Evolutionary conservation across 331 rosid species (phyloP).

Genomic region (Quercus lobata): DNA sequence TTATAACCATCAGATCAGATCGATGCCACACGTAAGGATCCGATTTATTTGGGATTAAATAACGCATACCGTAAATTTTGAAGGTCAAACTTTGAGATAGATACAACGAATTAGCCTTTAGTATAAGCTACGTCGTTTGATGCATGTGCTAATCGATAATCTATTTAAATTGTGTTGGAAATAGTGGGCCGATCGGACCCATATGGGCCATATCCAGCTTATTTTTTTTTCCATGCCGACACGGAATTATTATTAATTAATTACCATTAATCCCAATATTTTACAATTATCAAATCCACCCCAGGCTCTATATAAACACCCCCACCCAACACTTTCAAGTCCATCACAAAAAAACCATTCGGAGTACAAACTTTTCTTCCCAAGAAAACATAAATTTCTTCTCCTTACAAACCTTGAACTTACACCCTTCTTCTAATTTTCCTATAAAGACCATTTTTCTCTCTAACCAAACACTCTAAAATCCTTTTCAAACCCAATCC

Average conservation of each 20-base stretch:
- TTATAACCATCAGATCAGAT: neutral
- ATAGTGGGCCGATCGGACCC: no score
- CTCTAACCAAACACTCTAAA: neutral
- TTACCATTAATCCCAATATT: neutral
- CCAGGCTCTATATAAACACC: constrained; percentile 31
- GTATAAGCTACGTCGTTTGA: no score
- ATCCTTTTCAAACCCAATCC: neutral
- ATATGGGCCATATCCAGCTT: no score
- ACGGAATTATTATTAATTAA: neutral
- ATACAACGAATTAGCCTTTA: no score
- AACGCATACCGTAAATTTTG: no score
- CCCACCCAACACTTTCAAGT: neutral
- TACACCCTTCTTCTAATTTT: neutral
- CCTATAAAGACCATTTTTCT: neutral
- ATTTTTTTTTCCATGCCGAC: no score
- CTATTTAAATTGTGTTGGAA: no score
- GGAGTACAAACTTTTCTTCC: neutral
- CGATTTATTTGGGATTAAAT: neutral
- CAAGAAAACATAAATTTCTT: neutral
- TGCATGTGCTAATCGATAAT: no score
- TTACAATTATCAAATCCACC: neutral
- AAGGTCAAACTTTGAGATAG: no score
- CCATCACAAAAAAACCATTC: no score
- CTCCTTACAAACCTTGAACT: neutral
- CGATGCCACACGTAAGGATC: neutral